Evolutionary conservation across 306 rosid genomes (phyloP).

Genomic region (Citrullus mucosospermus): DNA sequence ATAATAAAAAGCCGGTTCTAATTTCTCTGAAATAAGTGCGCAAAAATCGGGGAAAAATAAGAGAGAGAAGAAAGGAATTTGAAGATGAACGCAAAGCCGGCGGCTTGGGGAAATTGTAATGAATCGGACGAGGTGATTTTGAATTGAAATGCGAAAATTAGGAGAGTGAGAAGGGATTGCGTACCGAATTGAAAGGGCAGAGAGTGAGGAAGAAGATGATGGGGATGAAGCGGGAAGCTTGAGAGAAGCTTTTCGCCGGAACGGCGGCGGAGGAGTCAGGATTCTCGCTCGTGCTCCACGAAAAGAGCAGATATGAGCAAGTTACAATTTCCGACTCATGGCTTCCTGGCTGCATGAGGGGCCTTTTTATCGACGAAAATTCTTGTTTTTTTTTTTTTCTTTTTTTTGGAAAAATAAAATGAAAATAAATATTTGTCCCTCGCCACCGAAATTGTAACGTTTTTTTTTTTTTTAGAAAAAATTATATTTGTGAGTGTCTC

Average conservation of each 20-base stretch:
- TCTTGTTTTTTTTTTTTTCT: no score
- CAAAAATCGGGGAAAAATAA: not conserved
- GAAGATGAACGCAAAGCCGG: not conserved
- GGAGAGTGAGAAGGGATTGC: not conserved
- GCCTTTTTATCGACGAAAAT: not conserved
- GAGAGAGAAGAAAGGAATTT: not conserved
- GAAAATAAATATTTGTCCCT: not conserved
- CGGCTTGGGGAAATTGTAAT: not conserved
- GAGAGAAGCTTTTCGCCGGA: not conserved
- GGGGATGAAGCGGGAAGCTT: not conserved
- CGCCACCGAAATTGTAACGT: no score
- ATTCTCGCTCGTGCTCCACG: not conserved
- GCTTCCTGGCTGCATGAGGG: not conserved
- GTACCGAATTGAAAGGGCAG: not conserved
- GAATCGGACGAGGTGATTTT: not conserved
- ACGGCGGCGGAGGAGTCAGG: not conserved
- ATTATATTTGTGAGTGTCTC: no score
- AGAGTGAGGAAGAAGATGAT: not conserved
- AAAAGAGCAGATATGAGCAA: not conserved
- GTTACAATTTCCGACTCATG: not conserved
- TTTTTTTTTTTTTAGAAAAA: no score
- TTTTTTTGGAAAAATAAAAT: not conserved
- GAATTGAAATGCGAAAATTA: not conserved
- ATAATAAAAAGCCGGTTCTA: not conserved
- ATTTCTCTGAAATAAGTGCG: not conserved